Evolutionary conservation across 495 filamentous ascomycete species (phyloP).

Genomic region (Pyrenula massariospora): DNA sequence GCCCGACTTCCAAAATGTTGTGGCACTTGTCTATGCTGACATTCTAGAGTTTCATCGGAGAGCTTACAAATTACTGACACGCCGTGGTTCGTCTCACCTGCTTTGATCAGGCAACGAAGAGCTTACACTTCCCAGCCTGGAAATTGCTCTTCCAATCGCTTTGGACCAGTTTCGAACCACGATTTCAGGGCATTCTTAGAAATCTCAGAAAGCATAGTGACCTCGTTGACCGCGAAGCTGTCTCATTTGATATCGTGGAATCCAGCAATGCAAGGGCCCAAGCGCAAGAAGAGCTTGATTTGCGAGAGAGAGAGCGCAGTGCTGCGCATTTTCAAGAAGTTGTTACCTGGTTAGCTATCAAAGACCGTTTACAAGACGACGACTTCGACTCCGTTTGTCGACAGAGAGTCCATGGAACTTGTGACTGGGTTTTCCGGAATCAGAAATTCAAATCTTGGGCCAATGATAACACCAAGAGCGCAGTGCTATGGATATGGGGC

Average conservation of each 20-base stretch:
- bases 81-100: too few relatives aligned
- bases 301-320: not conserved
- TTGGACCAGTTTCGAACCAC: slow-evolving; percentile 26
- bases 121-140: slow-evolving; percentile 13
- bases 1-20: slow-evolving; percentile 20
- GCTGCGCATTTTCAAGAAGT: not conserved
- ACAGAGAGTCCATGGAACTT: not conserved
- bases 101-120: too few relatives aligned
- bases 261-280: slow-evolving; percentile 8
- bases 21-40: slow-evolving; percentile 29
- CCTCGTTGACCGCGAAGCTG: slow-evolving; percentile 23
- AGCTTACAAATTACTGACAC: slow-evolving; percentile 37
- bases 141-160: slow-evolving; percentile 30
- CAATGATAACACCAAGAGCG: not conserved
- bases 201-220: slow-evolving; percentile 21
- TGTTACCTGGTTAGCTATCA: not conserved
- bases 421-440: not conserved
- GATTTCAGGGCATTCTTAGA: slow-evolving; percentile 24
- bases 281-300: too few relatives aligned
- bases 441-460: not conserved
- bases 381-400: too few relatives aligned
- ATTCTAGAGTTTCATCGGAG: slow-evolving; percentile 31
- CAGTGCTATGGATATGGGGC: not conserved
- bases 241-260: slow-evolving; percentile 15
- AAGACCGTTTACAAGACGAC: too few relatives aligned